These are phyloP conservation scores for Rhytidiadelphus loreus DNA, from an alignment of 225 moss, liverwort and hornwort genomes.

Conservation along the genomic window DNA sequence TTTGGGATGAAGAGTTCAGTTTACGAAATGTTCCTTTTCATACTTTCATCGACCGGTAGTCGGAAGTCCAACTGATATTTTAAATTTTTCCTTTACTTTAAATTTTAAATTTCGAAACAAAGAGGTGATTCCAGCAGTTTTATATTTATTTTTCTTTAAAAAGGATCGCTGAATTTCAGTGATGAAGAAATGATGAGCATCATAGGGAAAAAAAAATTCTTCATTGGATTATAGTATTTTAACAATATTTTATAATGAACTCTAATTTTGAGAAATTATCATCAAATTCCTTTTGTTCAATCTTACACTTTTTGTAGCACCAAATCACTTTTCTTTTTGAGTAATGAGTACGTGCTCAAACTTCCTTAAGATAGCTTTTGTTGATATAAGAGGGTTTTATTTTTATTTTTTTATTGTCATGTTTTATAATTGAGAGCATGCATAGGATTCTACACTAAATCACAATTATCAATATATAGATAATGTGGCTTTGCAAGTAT, in stretches of 20 bases:
- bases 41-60: neutral
- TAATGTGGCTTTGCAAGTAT: neutral
- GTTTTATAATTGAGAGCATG: neutral
- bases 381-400: rapidly evolving
- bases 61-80: too few species aligned
- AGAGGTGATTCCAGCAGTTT: neutral
- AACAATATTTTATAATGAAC: neutral
- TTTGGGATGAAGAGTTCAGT: neutral
- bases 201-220: neutral
- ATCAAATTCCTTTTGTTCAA: neutral
- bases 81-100: neutral
- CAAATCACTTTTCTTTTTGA: rapidly evolving
- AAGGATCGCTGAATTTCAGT: too few species aligned
- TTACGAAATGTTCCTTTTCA: neutral
- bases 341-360: neutral
- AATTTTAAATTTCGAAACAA: too few species aligned
- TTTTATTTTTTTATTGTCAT: neutral
- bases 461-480: neutral
- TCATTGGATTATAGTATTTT: neutral
- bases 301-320: neutral
- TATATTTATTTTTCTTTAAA: too few species aligned
- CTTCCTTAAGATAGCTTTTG: neutral
- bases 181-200: neutral
- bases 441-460: rapidly evolving
- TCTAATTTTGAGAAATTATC: neutral